Base-by-base conservation (phyloP, 305 asterid genomes). In the Fraxinus paxiana region DNA sequence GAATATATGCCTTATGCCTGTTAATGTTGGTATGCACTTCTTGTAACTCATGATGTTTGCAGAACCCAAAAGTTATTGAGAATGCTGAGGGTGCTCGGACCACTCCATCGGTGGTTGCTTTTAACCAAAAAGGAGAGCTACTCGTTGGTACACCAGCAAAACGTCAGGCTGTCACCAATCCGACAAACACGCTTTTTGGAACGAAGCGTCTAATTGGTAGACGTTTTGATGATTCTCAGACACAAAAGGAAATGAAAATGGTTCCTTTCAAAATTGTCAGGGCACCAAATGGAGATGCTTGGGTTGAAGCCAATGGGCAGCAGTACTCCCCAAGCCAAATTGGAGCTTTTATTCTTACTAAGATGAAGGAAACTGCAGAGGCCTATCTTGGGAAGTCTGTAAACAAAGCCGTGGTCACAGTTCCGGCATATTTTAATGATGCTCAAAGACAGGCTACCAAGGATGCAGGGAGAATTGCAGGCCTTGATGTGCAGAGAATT, bases 371-470 rank as follows among this genome's bases (percentile, higher is more conserved):
- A 81, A 89, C 92, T 73, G 92, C 92, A 0, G 92, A 89, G 84
- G 85, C 89, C 4, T 88, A 89, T 77, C 91, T 89, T 26, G 92
- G 92, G 15, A 86, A 88, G 65, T 12, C 91, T 3, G 86, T 90
- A 2, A 88, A 13, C 80, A 84, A 90, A 80, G 93, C 91, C 73
- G 93, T 90, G 56, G 75, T 90, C 26, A 90, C 93, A 0, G 93
- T 90, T 28, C 93, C 93, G 3, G 93, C 91, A 74, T 88, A 90
- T 80, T 90, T 90, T 28, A 90, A 90, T 31, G 93, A 90, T 84
- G 91, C 91, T 5, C 93, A 90, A 76, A 83, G 93, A 65, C 93
- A 90, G 77, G 91, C 93, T 20, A 90, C 93, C 7, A 90, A 90
- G 77, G 92, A 89, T 81, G 92, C 92, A 2, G 91, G 92, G 8